Conservation (phyloP, 768 basidiomycete genomes). For the Cystobasidium tubakii region DNA sequence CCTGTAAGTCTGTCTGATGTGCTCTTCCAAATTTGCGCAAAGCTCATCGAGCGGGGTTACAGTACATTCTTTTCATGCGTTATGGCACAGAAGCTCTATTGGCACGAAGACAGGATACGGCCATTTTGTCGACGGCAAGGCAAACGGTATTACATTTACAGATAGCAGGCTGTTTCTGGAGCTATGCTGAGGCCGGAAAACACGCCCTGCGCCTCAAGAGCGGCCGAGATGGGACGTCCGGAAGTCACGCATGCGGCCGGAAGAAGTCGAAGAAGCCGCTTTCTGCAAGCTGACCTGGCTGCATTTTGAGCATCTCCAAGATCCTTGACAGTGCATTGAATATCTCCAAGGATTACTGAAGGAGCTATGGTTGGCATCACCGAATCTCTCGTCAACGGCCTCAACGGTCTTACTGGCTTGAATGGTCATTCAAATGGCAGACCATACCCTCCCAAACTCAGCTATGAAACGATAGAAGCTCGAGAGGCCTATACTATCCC, state of each 20-base stretch:
- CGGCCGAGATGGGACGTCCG: background rate
- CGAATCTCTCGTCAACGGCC: background rate
- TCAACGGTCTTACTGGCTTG: background rate
- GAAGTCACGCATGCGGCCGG: background rate
- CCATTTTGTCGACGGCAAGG: background rate
- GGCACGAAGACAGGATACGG: too few relatives aligned
- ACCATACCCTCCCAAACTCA: conserved; percentile 12
- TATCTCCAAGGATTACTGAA: background rate
- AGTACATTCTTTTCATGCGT: too few relatives aligned
- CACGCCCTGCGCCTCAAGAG: background rate
- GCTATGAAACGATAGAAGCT: conserved; percentile 10
- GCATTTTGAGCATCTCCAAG: background rate
- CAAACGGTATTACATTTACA: background rate
- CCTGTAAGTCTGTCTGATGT: too few relatives aligned
- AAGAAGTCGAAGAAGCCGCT: background rate
- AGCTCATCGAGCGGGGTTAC: too few relatives aligned
- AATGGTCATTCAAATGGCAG: background rate
- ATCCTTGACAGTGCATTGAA: background rate
- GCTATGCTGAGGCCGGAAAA: background rate
- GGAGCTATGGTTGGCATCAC: conserved; percentile 5
- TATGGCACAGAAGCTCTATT: too few relatives aligned
- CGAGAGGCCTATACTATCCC: conserved; percentile 8
- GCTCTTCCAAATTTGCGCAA: too few relatives aligned
- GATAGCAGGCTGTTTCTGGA: background rate
- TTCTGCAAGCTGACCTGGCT: background rate